These are phyloP conservation scores for Bondarzewia mesenterica DNA, from an alignment of 1,284 basidiomycete species.

Conservation along the genomic window DNA sequence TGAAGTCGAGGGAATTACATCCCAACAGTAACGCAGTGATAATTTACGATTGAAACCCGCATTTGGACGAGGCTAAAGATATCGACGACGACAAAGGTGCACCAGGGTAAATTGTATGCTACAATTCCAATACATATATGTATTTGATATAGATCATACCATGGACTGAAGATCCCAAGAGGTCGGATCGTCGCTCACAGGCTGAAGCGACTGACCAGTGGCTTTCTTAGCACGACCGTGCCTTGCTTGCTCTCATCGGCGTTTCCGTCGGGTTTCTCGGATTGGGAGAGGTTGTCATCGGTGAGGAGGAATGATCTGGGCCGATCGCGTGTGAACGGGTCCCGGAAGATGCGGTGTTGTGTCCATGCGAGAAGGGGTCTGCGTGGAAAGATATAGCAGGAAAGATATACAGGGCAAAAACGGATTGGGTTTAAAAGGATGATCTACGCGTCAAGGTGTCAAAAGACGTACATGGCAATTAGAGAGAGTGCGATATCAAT, in stretches of 20 bases:
- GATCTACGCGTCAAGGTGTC: neutral
- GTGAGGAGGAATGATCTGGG: neutral
- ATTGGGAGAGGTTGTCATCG: neutral
- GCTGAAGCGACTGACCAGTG: neutral
- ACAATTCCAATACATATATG: too few species aligned
- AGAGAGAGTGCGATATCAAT: constrained; percentile 19
- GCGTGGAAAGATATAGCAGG: neutral
- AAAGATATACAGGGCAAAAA: neutral
- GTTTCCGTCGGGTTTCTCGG: neutral
- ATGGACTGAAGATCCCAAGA: too few species aligned
- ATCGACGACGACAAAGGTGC: too few species aligned
- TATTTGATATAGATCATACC: too few species aligned
- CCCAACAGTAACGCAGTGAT: too few species aligned
- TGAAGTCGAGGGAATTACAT: too few species aligned
- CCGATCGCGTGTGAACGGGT: constrained; percentile 14
- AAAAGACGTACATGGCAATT: constrained; percentile 14
- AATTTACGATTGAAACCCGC: too few species aligned
- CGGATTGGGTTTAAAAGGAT: neutral
- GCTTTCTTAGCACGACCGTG: neutral
- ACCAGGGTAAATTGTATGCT: too few species aligned
- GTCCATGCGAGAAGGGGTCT: constrained; percentile 21
- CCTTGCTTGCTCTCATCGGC: too few species aligned
- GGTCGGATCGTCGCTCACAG: neutral
- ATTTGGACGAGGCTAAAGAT: too few species aligned
- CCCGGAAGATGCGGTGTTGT: constrained; percentile 24